Evolutionary conservation across 2,329 filamentous ascomycete species (phyloP).

Genomic region (Diaporthe sp.): DNA sequence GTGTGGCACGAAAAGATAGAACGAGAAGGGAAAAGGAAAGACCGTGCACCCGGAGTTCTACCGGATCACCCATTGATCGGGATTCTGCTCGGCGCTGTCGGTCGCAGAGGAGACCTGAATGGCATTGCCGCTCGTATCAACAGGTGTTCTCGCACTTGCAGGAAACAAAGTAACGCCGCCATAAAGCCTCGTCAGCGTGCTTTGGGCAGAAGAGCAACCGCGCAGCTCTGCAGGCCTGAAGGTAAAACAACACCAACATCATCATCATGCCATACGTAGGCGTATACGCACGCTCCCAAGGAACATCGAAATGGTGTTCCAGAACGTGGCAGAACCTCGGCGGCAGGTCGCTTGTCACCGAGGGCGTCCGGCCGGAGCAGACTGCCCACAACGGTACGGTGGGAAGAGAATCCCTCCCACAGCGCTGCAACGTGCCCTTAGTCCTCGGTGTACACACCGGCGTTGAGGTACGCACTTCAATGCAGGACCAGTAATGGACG

Average conservation of each 20-base stretch:
- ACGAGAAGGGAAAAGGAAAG: not conserved
- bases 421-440: constrained; percentile 4
- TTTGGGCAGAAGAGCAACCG: constrained; percentile 51
- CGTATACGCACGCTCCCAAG: not conserved
- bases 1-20: not conserved
- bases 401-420: not conserved
- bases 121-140: not conserved
- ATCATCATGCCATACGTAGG: constrained; percentile 28
- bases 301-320: constrained; percentile 8
- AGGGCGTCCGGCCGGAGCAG: constrained; percentile 24
- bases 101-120: not conserved
- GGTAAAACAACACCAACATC: constrained; percentile 2
- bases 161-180: constrained; percentile 11
- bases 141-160: not conserved
- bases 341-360: not conserved
- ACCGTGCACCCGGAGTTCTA: constrained; percentile 13
- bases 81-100: constrained; percentile 3
- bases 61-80: constrained; percentile 5
- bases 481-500: constrained; percentile 5
- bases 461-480: constrained; percentile 26
- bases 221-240: not conserved
- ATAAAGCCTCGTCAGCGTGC: constrained; percentile 36
- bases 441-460: constrained; percentile 19
- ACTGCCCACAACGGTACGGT: constrained; percentile 20
- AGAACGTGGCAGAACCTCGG: not conserved